Evolutionary conservation across 1,139 yeast species (phyloP).

Genomic region (Arxiozyma slooffiae): DNA sequence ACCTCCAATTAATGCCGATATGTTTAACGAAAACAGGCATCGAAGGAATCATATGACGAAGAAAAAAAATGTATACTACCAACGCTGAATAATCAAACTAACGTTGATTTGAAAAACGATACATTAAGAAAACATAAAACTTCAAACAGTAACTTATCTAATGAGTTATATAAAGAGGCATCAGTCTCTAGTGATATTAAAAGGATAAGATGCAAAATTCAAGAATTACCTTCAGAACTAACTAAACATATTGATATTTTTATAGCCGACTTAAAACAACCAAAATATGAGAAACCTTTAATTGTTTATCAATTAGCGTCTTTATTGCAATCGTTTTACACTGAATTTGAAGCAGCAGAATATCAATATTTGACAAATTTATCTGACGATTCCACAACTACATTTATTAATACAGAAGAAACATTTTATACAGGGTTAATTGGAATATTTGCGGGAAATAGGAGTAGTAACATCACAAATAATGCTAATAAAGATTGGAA

Average conservation of each 20-base stretch:
- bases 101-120: not conserved
- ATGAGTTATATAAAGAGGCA: not conserved
- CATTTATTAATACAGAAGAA: slow-evolving; percentile 22
- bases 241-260: slow-evolving; percentile 34
- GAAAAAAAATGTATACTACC: not conserved
- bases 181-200: slow-evolving; percentile 20
- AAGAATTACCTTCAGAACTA: slow-evolving; percentile 32
- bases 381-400: slow-evolving; percentile 2
- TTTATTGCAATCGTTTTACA: slow-evolving; percentile 46
- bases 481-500: slow-evolving; percentile 9
- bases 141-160: not conserved
- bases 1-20: slow-evolving; percentile 25
- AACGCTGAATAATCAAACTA: not conserved
- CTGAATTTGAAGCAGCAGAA: slow-evolving; percentile 23
- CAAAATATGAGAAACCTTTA: slow-evolving; percentile 45
- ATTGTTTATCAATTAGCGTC: slow-evolving; percentile 43
- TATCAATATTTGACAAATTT: slow-evolving; percentile 18
- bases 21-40: slow-evolving; percentile 21
- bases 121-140: not conserved
- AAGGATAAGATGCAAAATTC: slow-evolving; percentile 12
- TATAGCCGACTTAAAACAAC: slow-evolving; percentile 43
- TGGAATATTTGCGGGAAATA: slow-evolving; percentile 29
- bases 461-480: slow-evolving; percentile 23
- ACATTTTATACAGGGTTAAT: slow-evolving; percentile 28
- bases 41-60: slow-evolving; percentile 23